phyloP scores from a whole-genome alignment of 75 land plant species.

The Pinus tabuliformis region DNA sequence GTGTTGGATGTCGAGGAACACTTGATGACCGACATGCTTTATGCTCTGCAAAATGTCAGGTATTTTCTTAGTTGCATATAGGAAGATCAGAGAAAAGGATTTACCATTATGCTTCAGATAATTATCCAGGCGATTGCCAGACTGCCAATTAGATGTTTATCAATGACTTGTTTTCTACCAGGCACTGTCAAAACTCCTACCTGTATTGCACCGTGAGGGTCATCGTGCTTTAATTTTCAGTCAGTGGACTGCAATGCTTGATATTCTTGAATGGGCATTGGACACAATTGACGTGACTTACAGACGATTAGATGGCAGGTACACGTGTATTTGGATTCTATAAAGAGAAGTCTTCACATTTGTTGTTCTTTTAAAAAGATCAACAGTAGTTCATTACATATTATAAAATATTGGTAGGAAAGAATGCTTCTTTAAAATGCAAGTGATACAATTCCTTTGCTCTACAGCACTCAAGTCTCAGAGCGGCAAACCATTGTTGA shows the following conservation, averaged over 20 bases:
- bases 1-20: slow-evolving; percentile 47
- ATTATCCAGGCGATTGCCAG: background rate
- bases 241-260: slow-evolving; percentile 99
- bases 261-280: slow-evolving; percentile 96
- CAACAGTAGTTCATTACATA: too few species aligned
- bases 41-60: slow-evolving; percentile 93
- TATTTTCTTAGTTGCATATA: slow-evolving; percentile 19
- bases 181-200: slow-evolving; percentile 82
- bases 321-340: background rate
- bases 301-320: slow-evolving; percentile 98
- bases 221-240: slow-evolving; percentile 96
- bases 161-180: slow-evolving; percentile 14
- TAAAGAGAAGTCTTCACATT: background rate
- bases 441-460: background rate
- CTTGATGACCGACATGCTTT: slow-evolving; percentile 69
- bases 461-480: slow-evolving; percentile 81
- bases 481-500: slow-evolving; percentile 96
- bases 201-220: slow-evolving; percentile 56
- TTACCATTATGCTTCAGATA: background rate
- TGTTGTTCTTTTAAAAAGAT: background rate
- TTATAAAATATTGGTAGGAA: background rate
- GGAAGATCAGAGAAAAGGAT: background rate
- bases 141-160: background rate
- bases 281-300: slow-evolving; percentile 81
- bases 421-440: background rate